A percentile compares a stretch with the other conserved stretches of the same genome.
These are phyloP conservation scores for Exobasidium cylindrosporum DNA, from an alignment of 1,284 basidiomycete genomes.

Conservation along the genomic window DNA sequence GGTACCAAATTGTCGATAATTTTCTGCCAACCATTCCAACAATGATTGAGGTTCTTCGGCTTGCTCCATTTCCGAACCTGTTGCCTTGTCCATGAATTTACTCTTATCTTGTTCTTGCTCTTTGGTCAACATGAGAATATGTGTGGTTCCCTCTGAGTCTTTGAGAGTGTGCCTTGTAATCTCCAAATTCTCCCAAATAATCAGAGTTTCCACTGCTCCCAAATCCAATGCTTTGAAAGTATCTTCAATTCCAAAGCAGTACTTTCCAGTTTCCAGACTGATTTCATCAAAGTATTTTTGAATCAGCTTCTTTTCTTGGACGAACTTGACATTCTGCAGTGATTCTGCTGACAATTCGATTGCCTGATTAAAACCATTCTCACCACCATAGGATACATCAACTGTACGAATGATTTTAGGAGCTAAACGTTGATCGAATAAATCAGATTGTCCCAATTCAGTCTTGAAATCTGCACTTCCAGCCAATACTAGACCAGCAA, in stretches of 20 bases:
- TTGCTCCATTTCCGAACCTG: conserved; percentile 92
- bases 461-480: conserved; percentile 99
- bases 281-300: conserved; percentile 99
- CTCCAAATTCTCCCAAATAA: conserved; percentile 87
- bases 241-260: conserved; percentile 97
- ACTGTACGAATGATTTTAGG: conserved; percentile 71
- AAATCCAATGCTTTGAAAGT: conserved; percentile 95
- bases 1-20: conserved; percentile 96
- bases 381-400: conserved; percentile 97
- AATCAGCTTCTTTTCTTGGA: conserved; percentile 83
- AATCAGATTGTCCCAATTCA: conserved; percentile 89
- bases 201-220: conserved; percentile 92
- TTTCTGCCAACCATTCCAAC: conserved; percentile 89
- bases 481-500: conserved; percentile 92
- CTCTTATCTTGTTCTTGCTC: conserved; percentile 67
- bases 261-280: conserved; percentile 92
- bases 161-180: conserved; percentile 46
- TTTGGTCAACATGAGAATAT: conserved; percentile 48
- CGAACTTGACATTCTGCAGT: conserved; percentile 96
- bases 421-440: conserved; percentile 82
- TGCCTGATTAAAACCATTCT: conserved; percentile 98
- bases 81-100: conserved; percentile 92
- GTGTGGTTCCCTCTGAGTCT: conserved; percentile 44
- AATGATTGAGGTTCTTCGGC: conserved; percentile 50
- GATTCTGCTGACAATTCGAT: conserved; percentile 96